These are phyloP conservation scores for Pezicula neosporulosa DNA, from an alignment of 2,329 filamentous ascomycete genomes.

Conservation along the genomic window DNA sequence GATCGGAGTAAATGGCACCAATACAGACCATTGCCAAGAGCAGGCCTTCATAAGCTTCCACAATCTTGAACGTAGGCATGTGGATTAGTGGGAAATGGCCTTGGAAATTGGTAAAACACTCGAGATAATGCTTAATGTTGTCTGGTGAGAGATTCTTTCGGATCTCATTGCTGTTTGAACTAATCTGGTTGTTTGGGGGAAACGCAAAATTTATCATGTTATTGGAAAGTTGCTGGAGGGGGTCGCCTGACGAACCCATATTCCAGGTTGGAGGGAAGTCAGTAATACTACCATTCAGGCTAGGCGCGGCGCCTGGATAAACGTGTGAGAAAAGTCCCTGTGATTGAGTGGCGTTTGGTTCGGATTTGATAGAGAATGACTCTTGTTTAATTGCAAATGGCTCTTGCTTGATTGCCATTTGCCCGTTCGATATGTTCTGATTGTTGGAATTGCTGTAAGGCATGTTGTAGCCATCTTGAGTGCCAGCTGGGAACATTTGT, in stretches of 20 bases:
- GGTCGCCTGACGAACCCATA: conserved; percentile 37
- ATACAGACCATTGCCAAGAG: conserved; percentile 69
- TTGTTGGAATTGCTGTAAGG: conserved; percentile 38
- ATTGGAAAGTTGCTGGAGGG: conserved; percentile 50
- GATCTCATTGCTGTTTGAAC: conserved; percentile 49
- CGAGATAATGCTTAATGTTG: conserved; percentile 68
- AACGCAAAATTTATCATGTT: conserved; percentile 55
- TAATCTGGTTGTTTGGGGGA: conserved; percentile 52
- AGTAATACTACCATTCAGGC: conserved; percentile 22
- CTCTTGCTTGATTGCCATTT: conserved; percentile 67
- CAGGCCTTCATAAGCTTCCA: conserved; percentile 63
- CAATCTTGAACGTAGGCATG: conserved; percentile 66
- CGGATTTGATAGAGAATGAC: conserved; percentile 51
- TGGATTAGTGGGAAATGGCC: conserved; percentile 72
- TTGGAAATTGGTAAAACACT: conserved; percentile 70
- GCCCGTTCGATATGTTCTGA: conserved; percentile 64
- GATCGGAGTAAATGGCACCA: conserved; percentile 71
- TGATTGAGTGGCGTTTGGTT: conserved; percentile 45
- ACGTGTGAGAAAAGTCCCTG: conserved; percentile 15
- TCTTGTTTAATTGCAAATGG: conserved; percentile 4
- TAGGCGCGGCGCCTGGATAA: conserved; percentile 14
- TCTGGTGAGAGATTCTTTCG: conserved; percentile 58
- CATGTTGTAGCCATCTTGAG: conserved; percentile 62
- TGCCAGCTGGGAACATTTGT: conserved; percentile 73
- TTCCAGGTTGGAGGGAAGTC: conserved; percentile 40